phyloP scores from a whole-genome alignment of 106 monocot genomes.

The Dioscorea zingiberensis region DNA sequence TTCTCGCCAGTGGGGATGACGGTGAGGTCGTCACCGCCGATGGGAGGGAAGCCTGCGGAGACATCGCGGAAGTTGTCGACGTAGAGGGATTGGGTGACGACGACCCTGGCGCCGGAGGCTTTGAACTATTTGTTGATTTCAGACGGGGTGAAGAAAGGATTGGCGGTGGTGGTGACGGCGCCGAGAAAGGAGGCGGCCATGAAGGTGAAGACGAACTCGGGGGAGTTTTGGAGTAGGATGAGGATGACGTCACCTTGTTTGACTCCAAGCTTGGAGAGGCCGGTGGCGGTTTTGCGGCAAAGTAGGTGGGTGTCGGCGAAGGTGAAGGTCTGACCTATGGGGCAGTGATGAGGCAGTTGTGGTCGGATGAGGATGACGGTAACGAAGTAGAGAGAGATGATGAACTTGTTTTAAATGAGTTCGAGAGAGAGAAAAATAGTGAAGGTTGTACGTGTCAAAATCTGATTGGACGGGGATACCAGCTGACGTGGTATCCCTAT shows the following conservation, averaged over 20 bases:
- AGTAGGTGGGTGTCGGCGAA: slow-evolving; percentile 60
- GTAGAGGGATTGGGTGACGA: slow-evolving; percentile 58
- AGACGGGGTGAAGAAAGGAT: slow-evolving; percentile 71
- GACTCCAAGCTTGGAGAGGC: slow-evolving; percentile 47
- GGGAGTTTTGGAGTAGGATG: slow-evolving; percentile 77
- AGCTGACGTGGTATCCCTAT: too few species aligned
- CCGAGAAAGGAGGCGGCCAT: slow-evolving; percentile 76
- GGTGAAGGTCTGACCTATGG: slow-evolving; percentile 39
- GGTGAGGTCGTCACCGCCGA: slow-evolving; percentile 4
- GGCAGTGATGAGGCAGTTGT: slow-evolving; percentile 59
- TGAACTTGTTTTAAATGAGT: too few species aligned
- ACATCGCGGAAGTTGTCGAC: slow-evolving; percentile 51
- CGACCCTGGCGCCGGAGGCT: slow-evolving; percentile 33
- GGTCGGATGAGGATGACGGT: slow-evolving; percentile 42
- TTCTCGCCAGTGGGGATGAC: slow-evolving; percentile 49
- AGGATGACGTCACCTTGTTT: slow-evolving; percentile 50
- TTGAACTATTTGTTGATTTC: slow-evolving; percentile 73
- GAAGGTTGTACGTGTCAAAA: too few species aligned
- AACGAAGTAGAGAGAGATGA: slow-evolving; percentile 61
- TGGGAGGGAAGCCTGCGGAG: slow-evolving; percentile 13
- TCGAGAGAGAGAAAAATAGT: too few species aligned
- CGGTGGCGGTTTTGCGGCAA: slow-evolving; percentile 49
- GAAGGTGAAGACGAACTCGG: slow-evolving; percentile 69
- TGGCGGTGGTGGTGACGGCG: slow-evolving; percentile 60
- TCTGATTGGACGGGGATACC: too few species aligned